phyloP scores from a whole-genome alignment of 73 alveolate species.

The Urostyla sp. region DNA sequence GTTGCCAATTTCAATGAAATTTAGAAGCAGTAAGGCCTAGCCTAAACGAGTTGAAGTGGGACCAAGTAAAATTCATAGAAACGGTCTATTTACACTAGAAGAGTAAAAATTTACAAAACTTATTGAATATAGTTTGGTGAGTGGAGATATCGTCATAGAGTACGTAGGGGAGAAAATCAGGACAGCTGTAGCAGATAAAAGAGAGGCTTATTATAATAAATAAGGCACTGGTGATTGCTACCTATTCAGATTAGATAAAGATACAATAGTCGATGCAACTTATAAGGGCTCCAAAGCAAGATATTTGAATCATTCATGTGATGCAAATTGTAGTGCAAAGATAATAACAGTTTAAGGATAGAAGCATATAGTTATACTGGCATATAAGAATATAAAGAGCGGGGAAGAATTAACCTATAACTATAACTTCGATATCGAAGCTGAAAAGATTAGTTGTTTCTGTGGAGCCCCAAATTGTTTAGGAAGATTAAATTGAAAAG shows the following conservation, averaged over 20 bases:
- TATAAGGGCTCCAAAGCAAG: conserved; percentile 96
- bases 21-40: conserved; percentile 72
- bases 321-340: conserved; percentile 95
- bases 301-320: conserved; percentile 95
- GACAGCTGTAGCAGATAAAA: conserved; percentile 92
- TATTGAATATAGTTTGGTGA: conserved; percentile 72
- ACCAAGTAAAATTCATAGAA: conserved; percentile 93
- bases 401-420: conserved; percentile 97
- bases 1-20: conserved; percentile 79
- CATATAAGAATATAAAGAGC: conserved; percentile 86
- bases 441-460: conserved; percentile 92
- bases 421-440: conserved; percentile 94
- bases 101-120: conserved; percentile 38
- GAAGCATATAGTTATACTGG: conserved; percentile 92
- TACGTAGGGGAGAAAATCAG: conserved; percentile 96
- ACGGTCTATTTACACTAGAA: conserved; percentile 94
- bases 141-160: conserved; percentile 96
- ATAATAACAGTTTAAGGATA: conserved; percentile 86
- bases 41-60: conserved; percentile 89
- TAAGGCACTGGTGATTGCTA: conserved; percentile 98
- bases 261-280: conserved; percentile 95
- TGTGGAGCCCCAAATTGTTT: conserved; percentile 96
- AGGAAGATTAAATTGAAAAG: conserved; percentile 89
- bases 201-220: conserved; percentile 90
- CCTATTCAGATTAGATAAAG: conserved; percentile 94